Base-by-base conservation (phyloP, 352 stramenopile genomes). In the Phytopythium chamaehyphon region DNA sequence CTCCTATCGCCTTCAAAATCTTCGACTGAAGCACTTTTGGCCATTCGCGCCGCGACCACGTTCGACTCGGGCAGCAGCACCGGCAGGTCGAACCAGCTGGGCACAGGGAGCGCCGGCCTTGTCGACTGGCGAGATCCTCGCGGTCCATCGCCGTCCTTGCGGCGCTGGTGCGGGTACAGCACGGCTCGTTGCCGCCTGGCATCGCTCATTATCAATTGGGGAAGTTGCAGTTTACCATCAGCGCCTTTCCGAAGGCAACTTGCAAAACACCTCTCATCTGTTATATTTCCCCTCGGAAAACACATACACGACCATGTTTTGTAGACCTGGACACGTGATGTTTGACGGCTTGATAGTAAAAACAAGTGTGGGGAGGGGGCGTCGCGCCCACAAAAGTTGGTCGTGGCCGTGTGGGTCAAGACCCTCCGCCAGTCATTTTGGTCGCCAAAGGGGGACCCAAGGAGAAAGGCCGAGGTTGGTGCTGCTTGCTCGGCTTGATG, bases 51-150 rank as follows among this genome's bases (percentile, higher is more conserved):
- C 2, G 62, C 61, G 1, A 77, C 62, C 3, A 62, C 43, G 47
- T 87, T 40, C 1, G 55, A 40, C 50, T 83, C 71, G 0, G 76
- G 70, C 22, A 86, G 47, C 31, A 87, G 47, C 54, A 90, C 52
- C 2, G 79, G 74, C 24, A 90, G 62, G 37, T 90, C 76, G 59
- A 86, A 86, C 76, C 74, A 88, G 38, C 59, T 72, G 14, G 79
- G 76, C 22, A 73, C 64, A 3, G 61, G 44, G 19, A 73, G 40
- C 14, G 44, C 22, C 28, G 44, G 5, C n/a, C 8, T 12, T 10
- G 14, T 22, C 44, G 46, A 1, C 10, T 33, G 23, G 31, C 31
- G 28, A 28, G n/a, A 1, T 2, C 44, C 28, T 11, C 40, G 8
- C 12, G 12, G 11, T 6, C 22, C 22, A 21, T 7, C 18, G 9